These are phyloP conservation scores for Mycena chlorophos DNA, from an alignment of 768 basidiomycete species.

Conservation along the genomic window DNA sequence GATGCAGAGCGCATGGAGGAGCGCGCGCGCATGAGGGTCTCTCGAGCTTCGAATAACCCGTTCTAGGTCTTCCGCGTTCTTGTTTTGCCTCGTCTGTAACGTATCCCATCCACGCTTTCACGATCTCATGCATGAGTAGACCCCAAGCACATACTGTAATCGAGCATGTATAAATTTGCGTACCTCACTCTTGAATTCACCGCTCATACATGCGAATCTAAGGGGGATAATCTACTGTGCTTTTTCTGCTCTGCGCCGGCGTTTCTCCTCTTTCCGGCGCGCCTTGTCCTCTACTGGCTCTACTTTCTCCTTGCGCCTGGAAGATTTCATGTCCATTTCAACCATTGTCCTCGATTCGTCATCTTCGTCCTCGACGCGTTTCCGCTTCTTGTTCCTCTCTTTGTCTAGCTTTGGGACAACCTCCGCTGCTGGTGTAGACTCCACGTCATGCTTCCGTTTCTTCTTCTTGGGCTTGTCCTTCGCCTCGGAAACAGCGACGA, in stretches of 20 bases:
- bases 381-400: constrained; percentile 2
- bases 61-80: too few species aligned
- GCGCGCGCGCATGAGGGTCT: constrained; percentile 57
- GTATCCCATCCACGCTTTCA: too few species aligned
- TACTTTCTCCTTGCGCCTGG: constrained; percentile 3
- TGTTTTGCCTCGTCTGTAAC: too few species aligned
- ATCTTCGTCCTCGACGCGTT: constrained; percentile 3
- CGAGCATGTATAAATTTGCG: too few species aligned
- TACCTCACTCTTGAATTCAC: too few species aligned
- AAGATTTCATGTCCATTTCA: constrained; percentile 27
- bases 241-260: not conserved
- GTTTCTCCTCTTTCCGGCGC: not conserved
- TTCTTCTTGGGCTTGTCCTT: not conserved
- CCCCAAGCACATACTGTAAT: too few species aligned
- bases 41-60: too few species aligned
- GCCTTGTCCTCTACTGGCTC: constrained; percentile 11
- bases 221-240: too few species aligned
- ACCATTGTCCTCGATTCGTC: constrained; percentile 7
- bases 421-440: not conserved
- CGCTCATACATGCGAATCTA: too few species aligned
- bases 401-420: not conserved
- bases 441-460: constrained; percentile 8
- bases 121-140: too few species aligned
- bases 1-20: constrained; percentile 88
- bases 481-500: not conserved